Conservation (phyloP, 805 yeast species). For the Saturnispora dispora region DNA sequence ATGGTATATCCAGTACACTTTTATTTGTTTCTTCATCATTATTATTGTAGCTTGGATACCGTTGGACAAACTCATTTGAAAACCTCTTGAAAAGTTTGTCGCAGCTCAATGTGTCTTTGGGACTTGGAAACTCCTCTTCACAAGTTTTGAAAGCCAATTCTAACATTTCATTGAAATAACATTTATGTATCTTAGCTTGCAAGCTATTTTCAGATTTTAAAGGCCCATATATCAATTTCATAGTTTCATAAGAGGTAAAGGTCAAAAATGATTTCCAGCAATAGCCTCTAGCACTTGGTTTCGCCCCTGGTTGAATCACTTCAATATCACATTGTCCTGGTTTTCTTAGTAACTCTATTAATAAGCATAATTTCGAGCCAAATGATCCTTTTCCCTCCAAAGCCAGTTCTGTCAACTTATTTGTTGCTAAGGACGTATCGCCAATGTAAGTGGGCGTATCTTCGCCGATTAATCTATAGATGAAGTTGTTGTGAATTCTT, state of each 20-base stretch:
- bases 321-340: slow-evolving; percentile 22
- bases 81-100: slow-evolving; percentile 15
- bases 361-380: slow-evolving; percentile 15
- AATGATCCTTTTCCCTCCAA: slow-evolving; percentile 17
- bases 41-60: slow-evolving; percentile 5
- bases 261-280: slow-evolving; percentile 25
- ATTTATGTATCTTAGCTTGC: slow-evolving; percentile 12
- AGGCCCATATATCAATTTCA: slow-evolving; percentile 18
- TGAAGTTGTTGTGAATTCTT: slow-evolving; percentile 5
- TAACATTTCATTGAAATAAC: slow-evolving; percentile 19
- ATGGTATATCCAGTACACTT: slow-evolving; percentile 10
- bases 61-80: slow-evolving; percentile 19
- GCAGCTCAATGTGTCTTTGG: slow-evolving; percentile 11
- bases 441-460: slow-evolving; percentile 23
- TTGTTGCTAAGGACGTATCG: slow-evolving; percentile 8
- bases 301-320: slow-evolving; percentile 20
- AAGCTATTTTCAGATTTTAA: slow-evolving; percentile 10
- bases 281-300: slow-evolving; percentile 21
- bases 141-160: slow-evolving; percentile 18
- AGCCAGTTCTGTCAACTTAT: slow-evolving; percentile 1
- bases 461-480: slow-evolving; percentile 18
- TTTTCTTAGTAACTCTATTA: slow-evolving; percentile 17
- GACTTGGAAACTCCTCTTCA: slow-evolving; percentile 21
- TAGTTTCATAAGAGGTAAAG: slow-evolving; percentile 18
- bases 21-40: slow-evolving; percentile 7